phyloP scores from a whole-genome alignment of 2,329 filamentous ascomycete genomes.

The Clarireedia paspali region DNA sequence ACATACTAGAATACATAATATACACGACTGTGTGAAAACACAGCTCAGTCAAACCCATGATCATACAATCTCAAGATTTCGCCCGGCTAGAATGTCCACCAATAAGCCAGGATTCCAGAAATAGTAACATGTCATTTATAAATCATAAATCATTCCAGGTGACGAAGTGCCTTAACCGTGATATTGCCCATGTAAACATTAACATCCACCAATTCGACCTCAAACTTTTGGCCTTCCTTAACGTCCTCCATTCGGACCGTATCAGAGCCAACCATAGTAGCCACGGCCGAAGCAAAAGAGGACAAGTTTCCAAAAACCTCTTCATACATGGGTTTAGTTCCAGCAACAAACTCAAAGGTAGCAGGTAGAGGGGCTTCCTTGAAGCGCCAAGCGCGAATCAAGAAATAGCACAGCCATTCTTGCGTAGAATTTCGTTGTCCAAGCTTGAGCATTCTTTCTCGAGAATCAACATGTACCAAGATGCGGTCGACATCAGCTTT shows the following conservation, averaged over 20 bases:
- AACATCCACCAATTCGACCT: conserved; percentile 45
- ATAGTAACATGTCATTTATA: too few relatives aligned
- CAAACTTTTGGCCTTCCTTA: conserved; percentile 42
- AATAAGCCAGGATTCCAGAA: too few relatives aligned
- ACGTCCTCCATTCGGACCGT: conserved; percentile 29
- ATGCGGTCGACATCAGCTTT: conserved; percentile 23
- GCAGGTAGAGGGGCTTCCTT: conserved; percentile 40
- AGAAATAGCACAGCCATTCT: conserved; percentile 52
- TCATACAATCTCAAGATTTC: too few relatives aligned
- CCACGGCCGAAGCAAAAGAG: neutral
- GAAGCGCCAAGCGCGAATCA: conserved; percentile 51
- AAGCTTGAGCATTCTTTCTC: conserved; percentile 21
- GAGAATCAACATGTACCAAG: conserved; percentile 22
- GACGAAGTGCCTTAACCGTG: conserved; percentile 37
- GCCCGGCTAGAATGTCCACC: too few relatives aligned
- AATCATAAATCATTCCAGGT: neutral
- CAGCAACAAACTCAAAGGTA: conserved; percentile 32
- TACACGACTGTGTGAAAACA: too few relatives aligned
- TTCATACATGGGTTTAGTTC: neutral
- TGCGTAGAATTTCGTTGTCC: conserved; percentile 26
- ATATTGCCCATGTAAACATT: conserved; percentile 42
- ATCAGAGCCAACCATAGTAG: neutral
- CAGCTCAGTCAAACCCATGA: too few relatives aligned
- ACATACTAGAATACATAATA: too few relatives aligned
- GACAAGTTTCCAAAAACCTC: neutral